Evolutionary conservation across 2,329 filamentous ascomycete species (phyloP).

Genomic region (Claviceps paspali): DNA sequence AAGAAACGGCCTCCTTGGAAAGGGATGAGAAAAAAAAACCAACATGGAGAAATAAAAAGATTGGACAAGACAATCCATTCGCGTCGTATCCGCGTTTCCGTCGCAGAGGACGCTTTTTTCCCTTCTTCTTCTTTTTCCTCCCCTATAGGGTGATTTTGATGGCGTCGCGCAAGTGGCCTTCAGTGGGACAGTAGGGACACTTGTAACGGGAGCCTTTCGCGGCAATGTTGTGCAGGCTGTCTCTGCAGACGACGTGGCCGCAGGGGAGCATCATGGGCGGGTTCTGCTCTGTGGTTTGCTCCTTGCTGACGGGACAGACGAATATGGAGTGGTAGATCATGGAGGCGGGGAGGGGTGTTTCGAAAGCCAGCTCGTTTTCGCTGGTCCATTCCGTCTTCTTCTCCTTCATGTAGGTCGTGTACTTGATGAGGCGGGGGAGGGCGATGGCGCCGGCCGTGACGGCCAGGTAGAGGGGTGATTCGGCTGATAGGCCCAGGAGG

Average conservation of each 20-base stretch:
- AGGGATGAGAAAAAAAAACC: too few relatives aligned
- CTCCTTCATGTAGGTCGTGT: constrained; percentile 72
- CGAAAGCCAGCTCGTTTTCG: constrained; percentile 73
- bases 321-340: constrained; percentile 90
- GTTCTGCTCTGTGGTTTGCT: constrained; percentile 84
- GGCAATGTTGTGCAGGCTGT: constrained; percentile 64
- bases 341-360: constrained; percentile 42
- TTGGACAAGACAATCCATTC: too few relatives aligned
- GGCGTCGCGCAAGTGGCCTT: constrained; percentile 65
- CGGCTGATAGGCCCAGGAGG: constrained; percentile 72
- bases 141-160: constrained; percentile 53
- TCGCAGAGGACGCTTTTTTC: too few relatives aligned
- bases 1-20: too few relatives aligned
- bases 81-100: too few relatives aligned
- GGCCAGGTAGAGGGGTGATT: constrained; percentile 85
- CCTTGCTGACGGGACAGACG: constrained; percentile 92
- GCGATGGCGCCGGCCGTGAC: constrained; percentile 87
- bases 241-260: constrained; percentile 81
- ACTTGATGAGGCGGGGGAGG: constrained; percentile 75
- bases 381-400: constrained; percentile 94
- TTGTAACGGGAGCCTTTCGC: constrained; percentile 75
- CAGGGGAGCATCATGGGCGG: constrained; percentile 96
- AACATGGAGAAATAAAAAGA: too few relatives aligned
- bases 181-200: constrained; percentile 86
- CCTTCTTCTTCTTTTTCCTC: too few relatives aligned